Conservation (phyloP, 1,284 basidiomycete species). For the Irpex sp. region DNA sequence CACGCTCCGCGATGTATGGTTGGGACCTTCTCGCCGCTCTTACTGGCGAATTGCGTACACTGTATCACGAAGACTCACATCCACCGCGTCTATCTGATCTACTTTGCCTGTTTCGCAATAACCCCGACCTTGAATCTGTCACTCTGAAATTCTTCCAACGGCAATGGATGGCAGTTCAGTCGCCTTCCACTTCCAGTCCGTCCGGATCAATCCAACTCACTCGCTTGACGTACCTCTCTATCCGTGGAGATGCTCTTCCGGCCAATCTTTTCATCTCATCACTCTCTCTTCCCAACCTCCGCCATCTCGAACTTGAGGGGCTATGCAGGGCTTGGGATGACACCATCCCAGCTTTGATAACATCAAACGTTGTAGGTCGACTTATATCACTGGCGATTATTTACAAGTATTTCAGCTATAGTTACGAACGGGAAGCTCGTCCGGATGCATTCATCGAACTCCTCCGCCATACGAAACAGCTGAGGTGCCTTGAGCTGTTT, state of each 20-base stretch:
- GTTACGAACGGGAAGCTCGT: neutral
- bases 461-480: neutral
- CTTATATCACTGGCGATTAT: conserved; percentile 11
- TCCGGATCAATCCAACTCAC: neutral
- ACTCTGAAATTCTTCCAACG: conserved; percentile 16
- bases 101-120: conserved; percentile 20
- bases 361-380: conserved; percentile 4
- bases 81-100: conserved; percentile 20
- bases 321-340: conserved; percentile 13
- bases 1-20: neutral
- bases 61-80: conserved; percentile 13
- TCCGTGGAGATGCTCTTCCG: neutral
- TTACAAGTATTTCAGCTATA: neutral
- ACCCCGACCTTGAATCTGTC: conserved; percentile 19
- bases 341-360: conserved; percentile 14
- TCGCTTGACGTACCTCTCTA: neutral
- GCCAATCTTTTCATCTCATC: neutral
- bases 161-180: conserved; percentile 16
- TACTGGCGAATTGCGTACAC: conserved; percentile 13
- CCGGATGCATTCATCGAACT: neutral
- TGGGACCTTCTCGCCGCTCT: too few relatives aligned
- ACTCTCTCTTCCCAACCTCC: conserved; percentile 22
- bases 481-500: neutral
- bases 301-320: conserved; percentile 16
- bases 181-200: neutral